Base-by-base conservation (phyloP, 305 asterid genomes). In the Fraxinus ornus region DNA sequence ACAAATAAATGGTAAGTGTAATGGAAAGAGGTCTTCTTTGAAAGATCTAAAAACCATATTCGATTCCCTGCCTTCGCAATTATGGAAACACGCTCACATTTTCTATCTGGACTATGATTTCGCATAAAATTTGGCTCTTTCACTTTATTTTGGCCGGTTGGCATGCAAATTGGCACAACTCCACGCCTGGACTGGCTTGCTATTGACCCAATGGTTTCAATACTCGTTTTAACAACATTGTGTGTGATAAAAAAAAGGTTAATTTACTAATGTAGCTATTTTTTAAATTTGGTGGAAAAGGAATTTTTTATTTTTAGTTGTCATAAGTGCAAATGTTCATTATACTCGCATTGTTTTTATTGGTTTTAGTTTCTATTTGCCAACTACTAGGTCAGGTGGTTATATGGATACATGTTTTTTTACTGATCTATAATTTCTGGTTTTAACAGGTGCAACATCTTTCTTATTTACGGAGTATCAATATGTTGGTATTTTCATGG, bases 401-500 rank as follows among this genome's bases (percentile, higher is more conserved):
- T 47, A 3, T 13, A 47, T 47, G 19, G n/a, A 47, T 47, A 47
- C 15, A 13, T 47, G 57, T 47, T 13, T 13, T 47, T 33, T 33
- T 33, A 13, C 57, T 13, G 57, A 47, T 47, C 57, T 47, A 47
- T 17, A 13, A 78, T 75, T 77, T 68, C 39, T 75, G 47, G 37
- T 47, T 80, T 24, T 84, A 75, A 76, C 91, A 93, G 95, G 97
- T 52, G 91, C 97, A 28, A 92, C 97, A 8, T 92, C 95, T 2
- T 93, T 93, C 80, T 85, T 93, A 24, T 92, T 87, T 73, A 93
- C 97, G 0, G 91, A 88, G 78, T 93, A 92, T 80, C 92, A 90
- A 49, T 93, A 93, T 76, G 95, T 91, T 87, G 37, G 37, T 33
- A 57, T 88, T 60, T 93, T 93, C 89, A 93, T 93, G 97, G 87